Base-by-base conservation (phyloP, 495 filamentous ascomycete species). In the Monascus purpureus region DNA sequence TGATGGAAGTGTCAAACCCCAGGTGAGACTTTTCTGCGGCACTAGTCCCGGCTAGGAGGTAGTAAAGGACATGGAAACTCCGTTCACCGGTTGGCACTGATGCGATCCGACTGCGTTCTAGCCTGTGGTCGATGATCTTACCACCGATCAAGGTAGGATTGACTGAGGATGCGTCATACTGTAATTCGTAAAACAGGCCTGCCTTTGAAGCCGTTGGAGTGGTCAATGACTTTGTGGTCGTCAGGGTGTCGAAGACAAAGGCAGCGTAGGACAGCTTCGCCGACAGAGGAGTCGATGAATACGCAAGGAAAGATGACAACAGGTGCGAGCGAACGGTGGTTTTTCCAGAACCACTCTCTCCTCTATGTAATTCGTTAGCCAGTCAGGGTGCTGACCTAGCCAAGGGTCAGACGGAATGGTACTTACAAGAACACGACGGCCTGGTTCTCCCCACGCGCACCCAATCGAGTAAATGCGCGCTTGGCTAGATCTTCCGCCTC, bases 1-100 rank as follows among this genome's bases (percentile, higher is more conserved):
- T 57, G 27, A 57, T 61, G 24, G 46, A 49, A 13, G 65, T 61
- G 30, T 93, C 82, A 19, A 97, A 72, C 13, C 87, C 86, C 16
- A 97, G 53, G 59, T 97, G 90, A 1, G 72, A 45, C 57, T 92
- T 94, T 48, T 97, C 90, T 7, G 83, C 81, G 6, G 74, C 66
- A 43, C 83, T 93, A 6, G 90, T 97, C 29, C 90, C 90, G 5
- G 88, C 82, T 13, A 96, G 57, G 8, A 97, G 70, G 52, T 97
- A 97, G 61, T 97, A 97, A 19, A 97, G 59, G 17, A 88, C 73
- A 55, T 97, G 90, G 56, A 94, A 95, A 50, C 85, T 96, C 29
- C 90, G 77, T 53, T 97, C 90, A 37, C 90, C 90, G 1, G 90
- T 92, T 2, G 90, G 90, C 0, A 95, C 86, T 9, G 77, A 72